These are phyloP conservation scores for Pseudogymnoascus sp. DNA, from an alignment of 2,329 filamentous ascomycete species.

Conservation along the genomic window DNA sequence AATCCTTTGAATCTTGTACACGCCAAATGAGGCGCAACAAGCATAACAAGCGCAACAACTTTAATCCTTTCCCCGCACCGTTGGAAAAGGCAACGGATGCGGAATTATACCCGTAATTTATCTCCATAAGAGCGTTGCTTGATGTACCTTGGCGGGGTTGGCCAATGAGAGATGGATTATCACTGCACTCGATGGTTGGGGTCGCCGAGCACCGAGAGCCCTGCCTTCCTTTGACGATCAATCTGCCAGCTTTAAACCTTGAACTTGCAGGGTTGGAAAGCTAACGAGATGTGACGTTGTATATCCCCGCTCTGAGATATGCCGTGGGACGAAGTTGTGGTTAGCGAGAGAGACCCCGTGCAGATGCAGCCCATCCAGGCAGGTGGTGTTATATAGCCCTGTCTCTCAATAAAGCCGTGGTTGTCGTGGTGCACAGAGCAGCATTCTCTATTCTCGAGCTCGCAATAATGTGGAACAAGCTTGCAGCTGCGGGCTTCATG, in stretches of 20 bases:
- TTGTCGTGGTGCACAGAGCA: neutral
- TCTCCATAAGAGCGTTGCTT: neutral
- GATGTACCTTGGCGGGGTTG: neutral
- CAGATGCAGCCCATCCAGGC: neutral
- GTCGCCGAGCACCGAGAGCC: neutral
- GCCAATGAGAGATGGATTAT: neutral
- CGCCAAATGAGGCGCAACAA: neutral
- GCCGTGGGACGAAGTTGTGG: neutral
- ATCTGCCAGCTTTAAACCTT: neutral
- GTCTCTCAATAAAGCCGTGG: neutral
- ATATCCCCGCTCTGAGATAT: constrained; percentile 3
- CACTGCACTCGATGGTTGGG: neutral
- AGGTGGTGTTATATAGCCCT: constrained; percentile 6
- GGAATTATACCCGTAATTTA: neutral
- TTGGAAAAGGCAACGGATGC: neutral
- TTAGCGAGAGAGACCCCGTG: neutral
- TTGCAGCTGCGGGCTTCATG: neutral
- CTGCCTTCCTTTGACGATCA: neutral
- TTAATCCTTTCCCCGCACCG: neutral
- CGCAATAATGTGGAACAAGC: neutral
- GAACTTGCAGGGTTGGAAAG: constrained; percentile 3
- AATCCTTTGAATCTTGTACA: neutral
- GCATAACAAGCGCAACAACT: neutral
- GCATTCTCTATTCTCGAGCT: neutral
- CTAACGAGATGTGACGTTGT: constrained; percentile 5